phyloP scores from a whole-genome alignment of 306 rosid species.

The Quercus glauca region DNA sequence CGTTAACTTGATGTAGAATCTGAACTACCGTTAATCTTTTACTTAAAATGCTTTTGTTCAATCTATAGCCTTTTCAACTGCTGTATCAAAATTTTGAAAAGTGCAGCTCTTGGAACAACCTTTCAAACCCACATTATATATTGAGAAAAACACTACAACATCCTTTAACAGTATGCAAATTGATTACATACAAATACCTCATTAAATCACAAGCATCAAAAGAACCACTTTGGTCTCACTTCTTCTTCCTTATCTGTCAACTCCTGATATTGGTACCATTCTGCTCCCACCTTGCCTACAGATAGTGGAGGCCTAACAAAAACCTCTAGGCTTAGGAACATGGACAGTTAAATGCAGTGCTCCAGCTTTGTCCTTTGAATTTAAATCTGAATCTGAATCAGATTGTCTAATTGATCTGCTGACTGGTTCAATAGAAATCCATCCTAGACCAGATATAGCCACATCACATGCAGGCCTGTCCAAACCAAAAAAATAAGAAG shows the following conservation, averaged over 20 bases:
- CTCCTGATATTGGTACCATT: slow-evolving; percentile 76
- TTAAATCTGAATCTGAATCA: slow-evolving; percentile 26
- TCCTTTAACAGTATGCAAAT: not conserved
- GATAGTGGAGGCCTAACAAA: slow-evolving; percentile 82
- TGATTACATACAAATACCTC: not conserved
- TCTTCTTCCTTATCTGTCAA: slow-evolving; percentile 76
- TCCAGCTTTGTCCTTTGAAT: slow-evolving; percentile 20
- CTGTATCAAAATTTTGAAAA: too few species aligned
- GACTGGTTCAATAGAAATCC: slow-evolving; percentile 70
- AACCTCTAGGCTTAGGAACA: slow-evolving; percentile 77
- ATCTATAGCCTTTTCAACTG: too few species aligned
- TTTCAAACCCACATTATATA: too few species aligned
- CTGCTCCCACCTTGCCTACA: slow-evolving; percentile 70
- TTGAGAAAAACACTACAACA: too few species aligned
- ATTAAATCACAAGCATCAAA: slow-evolving; percentile 32
- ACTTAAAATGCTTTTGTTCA: too few species aligned
- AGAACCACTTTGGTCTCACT: slow-evolving; percentile 78
- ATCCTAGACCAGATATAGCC: slow-evolving; percentile 95
- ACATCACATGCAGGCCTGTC: slow-evolving; percentile 94
- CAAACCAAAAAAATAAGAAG: slow-evolving; percentile 7
- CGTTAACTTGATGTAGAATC: too few species aligned
- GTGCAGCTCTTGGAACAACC: too few species aligned
- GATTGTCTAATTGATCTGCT: slow-evolving; percentile 24
- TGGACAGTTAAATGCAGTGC: slow-evolving; percentile 60
- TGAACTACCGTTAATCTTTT: too few species aligned